Percentiles rank a stretch among this genome's conserved stretches.
These are phyloP conservation scores for Gentiana dahurica DNA, from an alignment of 257 asterid genomes.

Conservation along the genomic window DNA sequence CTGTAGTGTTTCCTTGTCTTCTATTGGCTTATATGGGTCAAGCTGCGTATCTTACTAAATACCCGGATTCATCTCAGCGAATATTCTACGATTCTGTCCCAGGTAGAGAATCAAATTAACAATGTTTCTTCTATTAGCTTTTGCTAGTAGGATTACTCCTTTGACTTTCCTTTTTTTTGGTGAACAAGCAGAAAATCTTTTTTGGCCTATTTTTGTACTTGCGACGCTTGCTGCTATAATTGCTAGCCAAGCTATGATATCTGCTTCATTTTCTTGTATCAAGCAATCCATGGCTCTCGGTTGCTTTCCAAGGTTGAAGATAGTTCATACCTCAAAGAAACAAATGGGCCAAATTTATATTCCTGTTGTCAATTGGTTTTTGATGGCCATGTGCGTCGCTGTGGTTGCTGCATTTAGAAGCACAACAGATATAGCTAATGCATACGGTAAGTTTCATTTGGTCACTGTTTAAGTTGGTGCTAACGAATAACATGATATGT, in stretches of 20 bases:
- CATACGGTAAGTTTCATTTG: constrained; percentile 52
- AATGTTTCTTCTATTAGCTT: neutral
- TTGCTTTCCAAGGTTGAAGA: constrained; percentile 90
- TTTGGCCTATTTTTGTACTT: constrained; percentile 82
- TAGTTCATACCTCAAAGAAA: constrained; percentile 82
- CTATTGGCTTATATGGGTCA: constrained; percentile 94
- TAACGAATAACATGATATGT: neutral
- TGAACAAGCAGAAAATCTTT: constrained; percentile 44
- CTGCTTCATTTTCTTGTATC: constrained; percentile 92
- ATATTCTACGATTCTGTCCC: constrained; percentile 87
- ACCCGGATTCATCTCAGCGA: constrained; percentile 48
- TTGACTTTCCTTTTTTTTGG: constrained; percentile 11
- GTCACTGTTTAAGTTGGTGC: neutral
- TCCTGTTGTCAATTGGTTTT: constrained; percentile 83
- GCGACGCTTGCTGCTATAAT: constrained; percentile 91
- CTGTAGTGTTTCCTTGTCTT: constrained; percentile 87
- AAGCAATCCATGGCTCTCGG: constrained; percentile 98
- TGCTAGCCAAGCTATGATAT: constrained; percentile 98
- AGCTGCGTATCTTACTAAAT: constrained; percentile 75
- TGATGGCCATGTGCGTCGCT: constrained; percentile 87
- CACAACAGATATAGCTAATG: constrained; percentile 81
- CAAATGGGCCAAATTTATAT: constrained; percentile 91
- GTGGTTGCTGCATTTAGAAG: constrained; percentile 84
- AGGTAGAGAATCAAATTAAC: constrained; percentile 22
- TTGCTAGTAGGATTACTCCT: neutral